These are phyloP conservation scores for Candida alai DNA, from an alignment of 805 yeast genomes.

Conservation along the genomic window DNA sequence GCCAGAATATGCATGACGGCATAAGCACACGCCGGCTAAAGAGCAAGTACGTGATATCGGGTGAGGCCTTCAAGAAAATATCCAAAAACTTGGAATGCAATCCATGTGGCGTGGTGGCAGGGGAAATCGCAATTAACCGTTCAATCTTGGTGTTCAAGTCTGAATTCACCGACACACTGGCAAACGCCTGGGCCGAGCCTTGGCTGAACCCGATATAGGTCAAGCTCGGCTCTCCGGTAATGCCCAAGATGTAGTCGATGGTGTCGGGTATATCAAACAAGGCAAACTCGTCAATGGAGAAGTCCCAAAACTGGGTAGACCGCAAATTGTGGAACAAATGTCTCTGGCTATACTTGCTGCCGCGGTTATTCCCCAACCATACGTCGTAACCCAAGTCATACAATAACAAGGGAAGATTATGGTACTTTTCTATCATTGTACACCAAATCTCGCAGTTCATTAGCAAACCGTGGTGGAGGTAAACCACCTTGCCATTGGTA, in stretches of 20 bases:
- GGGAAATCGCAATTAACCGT: constrained; percentile 77
- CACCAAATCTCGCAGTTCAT: constrained; percentile 84
- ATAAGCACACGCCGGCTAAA: constrained; percentile 75
- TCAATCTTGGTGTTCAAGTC: constrained; percentile 54
- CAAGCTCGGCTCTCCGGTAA: constrained; percentile 40
- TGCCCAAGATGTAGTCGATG: constrained; percentile 63
- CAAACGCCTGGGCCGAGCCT: constrained; percentile 92
- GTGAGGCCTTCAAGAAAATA: constrained; percentile 70
- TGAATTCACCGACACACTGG: constrained; percentile 66
- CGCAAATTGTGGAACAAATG: constrained; percentile 42
- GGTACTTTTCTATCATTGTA: constrained; percentile 37
- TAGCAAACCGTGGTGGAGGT: constrained; percentile 86
- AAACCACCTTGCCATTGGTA: constrained; percentile 48
- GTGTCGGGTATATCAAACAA: constrained; percentile 84
- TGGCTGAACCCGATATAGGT: constrained; percentile 88
- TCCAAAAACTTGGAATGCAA: constrained; percentile 73
- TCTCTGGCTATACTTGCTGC: constrained; percentile 82
- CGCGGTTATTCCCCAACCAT: constrained; percentile 67
- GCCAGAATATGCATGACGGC: constrained; percentile 81
- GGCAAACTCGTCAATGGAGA: constrained; percentile 88
- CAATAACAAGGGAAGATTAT: constrained; percentile 65
- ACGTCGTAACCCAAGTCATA: constrained; percentile 88
- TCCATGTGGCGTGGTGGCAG: constrained; percentile 91
- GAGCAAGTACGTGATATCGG: constrained; percentile 61
- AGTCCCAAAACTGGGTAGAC: constrained; percentile 73